phyloP scores from a whole-genome alignment of 192 early-diverging fungal species.

The Spizellomyces punctatus region DNA sequence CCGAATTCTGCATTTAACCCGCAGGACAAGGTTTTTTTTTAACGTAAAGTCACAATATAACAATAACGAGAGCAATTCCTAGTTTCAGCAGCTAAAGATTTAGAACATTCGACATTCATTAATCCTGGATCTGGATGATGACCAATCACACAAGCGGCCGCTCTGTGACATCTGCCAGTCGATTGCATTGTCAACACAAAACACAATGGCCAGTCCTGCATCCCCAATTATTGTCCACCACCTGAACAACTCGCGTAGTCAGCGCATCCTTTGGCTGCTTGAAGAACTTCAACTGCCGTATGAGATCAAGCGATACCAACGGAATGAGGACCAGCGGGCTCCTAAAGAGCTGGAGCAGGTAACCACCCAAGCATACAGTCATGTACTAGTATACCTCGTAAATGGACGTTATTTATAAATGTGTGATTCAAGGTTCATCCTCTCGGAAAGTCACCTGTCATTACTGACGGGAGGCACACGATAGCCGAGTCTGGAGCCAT shows the following conservation, averaged over 20 bases:
- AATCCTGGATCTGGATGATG: too few relatives aligned
- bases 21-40: too few relatives aligned
- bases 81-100: too few relatives aligned
- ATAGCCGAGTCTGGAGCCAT: conserved; percentile 51
- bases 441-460: conserved; percentile 52
- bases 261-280: conserved; percentile 51
- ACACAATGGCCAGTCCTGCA: conserved; percentile 1
- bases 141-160: too few relatives aligned
- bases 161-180: too few relatives aligned
- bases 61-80: too few relatives aligned
- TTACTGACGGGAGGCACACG: conserved; percentile 36
- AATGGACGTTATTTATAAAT: neutral
- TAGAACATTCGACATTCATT: too few relatives aligned
- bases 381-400: neutral
- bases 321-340: conserved; percentile 28
- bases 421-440: conserved; percentile 37
- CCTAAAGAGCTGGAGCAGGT: conserved; percentile 27
- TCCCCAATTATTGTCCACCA: conserved; percentile 41
- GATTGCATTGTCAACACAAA: too few relatives aligned
- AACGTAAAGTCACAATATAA: too few relatives aligned
- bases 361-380: neutral
- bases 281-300: conserved; percentile 46
- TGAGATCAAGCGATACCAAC: conserved; percentile 45
- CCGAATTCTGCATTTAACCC: too few relatives aligned
- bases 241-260: conserved; percentile 46